Evolutionary conservation across 2,329 filamentous ascomycete species (phyloP), one percentile per base, ranked within the genome.

Genomic region (Aureobasidium melanogenum): DNA sequence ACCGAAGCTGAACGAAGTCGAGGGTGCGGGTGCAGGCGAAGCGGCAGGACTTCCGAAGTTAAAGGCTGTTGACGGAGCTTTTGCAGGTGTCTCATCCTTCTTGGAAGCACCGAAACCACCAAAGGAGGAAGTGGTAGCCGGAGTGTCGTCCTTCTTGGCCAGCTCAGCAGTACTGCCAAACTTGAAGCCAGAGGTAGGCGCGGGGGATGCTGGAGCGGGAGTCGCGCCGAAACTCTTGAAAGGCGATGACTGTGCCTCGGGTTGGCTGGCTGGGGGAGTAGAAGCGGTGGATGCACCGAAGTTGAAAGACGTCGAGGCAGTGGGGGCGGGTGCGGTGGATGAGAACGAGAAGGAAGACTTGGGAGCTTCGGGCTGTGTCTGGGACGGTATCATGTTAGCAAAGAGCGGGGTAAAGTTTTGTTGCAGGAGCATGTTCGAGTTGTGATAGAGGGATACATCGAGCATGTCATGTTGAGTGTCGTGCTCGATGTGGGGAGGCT

Each of bases 401-500:
- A 17, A 9, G 24, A n/a, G 28, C 19, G 9, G n/a, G 12, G 15
- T 15, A 9, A 5, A 38, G 19, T 15, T 15, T 41, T 15, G 52
- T 24, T 44, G 52, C 2, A 3, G 26, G 17, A 34, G 26, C n/a
- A 43, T 44, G 52, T 22, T 44, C 24, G 24, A 28, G 17, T 17
- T 4, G 36, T 24, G 36, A 14, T 44, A n/a, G 10, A 22, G 19
- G 26, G 52, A 24, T 22, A 34, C 52, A 56, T 22, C 52, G 28
- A 56, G 26, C 52, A 56, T 44, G 26, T 43, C 52, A 56, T 44
- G 52, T 56, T 56, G 52, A 34, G 26, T 56, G 52, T 17, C 28
- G 12, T 24, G 52, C 17, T 56, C 38, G 39, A 32, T 4, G 52
- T 24, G 8, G 38, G 28, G 52, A 28, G 44, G 52, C 17, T 34